Conservation (phyloP, 1,139 yeast genomes). For the Tardiomyces blankii region DNA sequence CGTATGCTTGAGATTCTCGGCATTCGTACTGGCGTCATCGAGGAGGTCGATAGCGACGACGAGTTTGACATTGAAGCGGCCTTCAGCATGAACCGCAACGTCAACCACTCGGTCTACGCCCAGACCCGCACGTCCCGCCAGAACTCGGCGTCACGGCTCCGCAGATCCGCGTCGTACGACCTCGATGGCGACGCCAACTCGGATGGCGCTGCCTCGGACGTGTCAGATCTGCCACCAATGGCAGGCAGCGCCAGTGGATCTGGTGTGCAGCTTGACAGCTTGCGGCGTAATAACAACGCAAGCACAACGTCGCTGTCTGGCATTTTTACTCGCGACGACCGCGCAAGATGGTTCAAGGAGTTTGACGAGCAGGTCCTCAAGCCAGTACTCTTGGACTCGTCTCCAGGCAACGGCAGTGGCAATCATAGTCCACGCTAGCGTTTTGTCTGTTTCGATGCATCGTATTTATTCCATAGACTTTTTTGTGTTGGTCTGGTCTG, state of each 20-base stretch:
- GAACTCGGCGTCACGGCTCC: constrained; percentile 4
- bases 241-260: constrained; percentile 4
- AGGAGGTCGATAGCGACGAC: constrained; percentile 77
- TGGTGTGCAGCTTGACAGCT: constrained; percentile 8
- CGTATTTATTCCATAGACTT: background rate
- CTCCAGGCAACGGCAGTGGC: constrained; percentile 6
- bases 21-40: constrained; percentile 82
- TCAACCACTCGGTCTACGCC: background rate
- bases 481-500: too few species aligned
- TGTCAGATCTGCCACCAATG: constrained; percentile 24
- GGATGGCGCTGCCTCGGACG: constrained; percentile 15
- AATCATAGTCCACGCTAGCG: background rate
- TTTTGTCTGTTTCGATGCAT: background rate
- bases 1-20: constrained; percentile 94
- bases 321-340: constrained; percentile 50
- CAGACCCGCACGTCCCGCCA: background rate
- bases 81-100: background rate
- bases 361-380: constrained; percentile 93
- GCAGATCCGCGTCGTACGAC: constrained; percentile 15
- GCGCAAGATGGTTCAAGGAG: constrained; percentile 83
- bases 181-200: constrained; percentile 12
- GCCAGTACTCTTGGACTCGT: constrained; percentile 73
- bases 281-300: constrained; percentile 2
- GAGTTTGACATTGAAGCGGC: constrained; percentile 84
- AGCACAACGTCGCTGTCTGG: constrained; percentile 2